Percentiles rank a stretch among this genome's conserved stretches.
Conservation (phyloP, 1,139 yeast species). For the Sugiyamaella neomexicana region DNA sequence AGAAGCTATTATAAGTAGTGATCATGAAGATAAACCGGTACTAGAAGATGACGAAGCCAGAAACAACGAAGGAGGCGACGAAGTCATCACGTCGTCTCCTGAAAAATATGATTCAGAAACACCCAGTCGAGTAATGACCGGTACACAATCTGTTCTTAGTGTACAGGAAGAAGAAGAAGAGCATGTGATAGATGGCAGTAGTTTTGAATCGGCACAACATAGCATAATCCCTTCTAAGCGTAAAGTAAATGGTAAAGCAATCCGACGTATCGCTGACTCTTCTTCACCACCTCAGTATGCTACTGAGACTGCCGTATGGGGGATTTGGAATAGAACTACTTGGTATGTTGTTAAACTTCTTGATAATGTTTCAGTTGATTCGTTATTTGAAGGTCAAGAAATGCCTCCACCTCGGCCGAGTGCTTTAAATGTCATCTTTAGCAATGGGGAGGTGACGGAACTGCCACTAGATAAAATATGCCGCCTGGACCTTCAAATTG, state of each 20-base stretch:
- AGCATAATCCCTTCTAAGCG: slow-evolving; percentile 2
- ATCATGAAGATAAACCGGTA: background rate
- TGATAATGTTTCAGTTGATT: slow-evolving; percentile 10
- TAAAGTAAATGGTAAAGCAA: background rate
- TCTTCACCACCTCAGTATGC: background rate
- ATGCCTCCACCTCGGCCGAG: background rate
- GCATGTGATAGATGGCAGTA: no score
- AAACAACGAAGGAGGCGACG: background rate
- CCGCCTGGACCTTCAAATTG: slow-evolving; percentile 25
- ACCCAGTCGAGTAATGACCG: background rate
- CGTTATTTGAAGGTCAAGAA: background rate
- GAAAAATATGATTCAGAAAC: slow-evolving; percentile 6
- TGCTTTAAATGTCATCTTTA: slow-evolving; percentile 22
- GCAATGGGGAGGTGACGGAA: slow-evolving; percentile 27
- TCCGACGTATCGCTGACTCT: background rate
- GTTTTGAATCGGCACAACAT: background rate
- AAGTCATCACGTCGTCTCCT: slow-evolving; percentile 9
- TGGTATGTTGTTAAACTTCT: slow-evolving; percentile 24
- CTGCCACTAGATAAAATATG: slow-evolving; percentile 12
- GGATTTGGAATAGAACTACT: slow-evolving; percentile 25
- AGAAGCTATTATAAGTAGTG: slow-evolving; percentile 4
- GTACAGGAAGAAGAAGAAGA: background rate
- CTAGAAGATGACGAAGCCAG: slow-evolving; percentile 1
- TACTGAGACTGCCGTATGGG: slow-evolving; percentile 24
- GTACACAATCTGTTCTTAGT: background rate